Conservation (phyloP, 2,329 filamentous ascomycete genomes). For the Cladosporium sp. region DNA sequence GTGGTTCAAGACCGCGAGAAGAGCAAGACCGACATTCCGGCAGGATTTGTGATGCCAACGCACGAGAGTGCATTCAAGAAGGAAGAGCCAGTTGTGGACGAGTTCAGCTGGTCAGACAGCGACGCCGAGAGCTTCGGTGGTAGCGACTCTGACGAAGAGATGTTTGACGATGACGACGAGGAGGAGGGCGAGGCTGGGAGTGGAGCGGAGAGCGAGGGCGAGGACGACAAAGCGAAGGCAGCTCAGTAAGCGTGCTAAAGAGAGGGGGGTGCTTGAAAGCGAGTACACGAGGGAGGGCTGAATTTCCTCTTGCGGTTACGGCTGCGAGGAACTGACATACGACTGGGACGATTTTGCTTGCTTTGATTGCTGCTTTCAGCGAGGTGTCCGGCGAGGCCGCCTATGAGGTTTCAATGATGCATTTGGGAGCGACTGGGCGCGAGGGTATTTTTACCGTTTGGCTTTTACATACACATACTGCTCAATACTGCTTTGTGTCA, state of each 20-base stretch:
- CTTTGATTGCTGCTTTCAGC: constrained; percentile 27
- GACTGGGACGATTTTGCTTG: constrained; percentile 17
- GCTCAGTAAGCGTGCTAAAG: neutral
- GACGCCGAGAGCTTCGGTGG: constrained; percentile 70
- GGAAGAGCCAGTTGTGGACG: constrained; percentile 56
- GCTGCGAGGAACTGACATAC: constrained; percentile 21
- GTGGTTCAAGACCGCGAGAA: constrained; percentile 69
- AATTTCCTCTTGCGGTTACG: neutral
- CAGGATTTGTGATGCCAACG: constrained; percentile 79
- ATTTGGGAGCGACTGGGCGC: neutral
- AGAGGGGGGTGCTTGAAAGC: neutral
- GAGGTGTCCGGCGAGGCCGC: constrained; percentile 26
- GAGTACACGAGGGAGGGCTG: neutral
- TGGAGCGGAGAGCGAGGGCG: constrained; percentile 60
- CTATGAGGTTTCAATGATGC: neutral
- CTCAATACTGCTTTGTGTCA: neutral
- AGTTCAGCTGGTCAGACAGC: constrained; percentile 68
- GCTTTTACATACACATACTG: constrained; percentile 2
- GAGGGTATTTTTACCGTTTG: neutral
- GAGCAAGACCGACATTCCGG: constrained; percentile 78
- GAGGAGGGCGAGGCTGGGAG: constrained; percentile 52
- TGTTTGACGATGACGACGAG: constrained; percentile 59
- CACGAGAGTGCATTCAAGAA: constrained; percentile 62
- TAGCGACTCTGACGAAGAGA: constrained; percentile 60
- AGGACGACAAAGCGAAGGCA: constrained; percentile 56